A percentile compares a stretch with the other conserved stretches of the same genome.
phyloP scores from a whole-genome alignment of 1,284 basidiomycete genomes.

The Apiotrichum veenhuisii region DNA sequence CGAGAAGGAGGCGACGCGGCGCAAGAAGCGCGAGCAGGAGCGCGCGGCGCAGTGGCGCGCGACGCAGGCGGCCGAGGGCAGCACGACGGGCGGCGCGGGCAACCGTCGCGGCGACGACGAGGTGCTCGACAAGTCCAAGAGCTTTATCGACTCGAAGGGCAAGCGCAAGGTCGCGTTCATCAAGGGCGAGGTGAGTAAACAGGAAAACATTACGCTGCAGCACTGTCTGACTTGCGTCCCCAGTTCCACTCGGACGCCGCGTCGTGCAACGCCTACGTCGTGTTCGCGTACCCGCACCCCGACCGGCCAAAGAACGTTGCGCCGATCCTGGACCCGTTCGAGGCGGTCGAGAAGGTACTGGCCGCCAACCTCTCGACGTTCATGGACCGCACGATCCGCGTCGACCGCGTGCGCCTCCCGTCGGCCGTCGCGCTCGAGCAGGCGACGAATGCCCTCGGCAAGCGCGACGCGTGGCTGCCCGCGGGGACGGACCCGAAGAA shows the following conservation, averaged over 20 bases:
- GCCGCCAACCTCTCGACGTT: conserved; percentile 70
- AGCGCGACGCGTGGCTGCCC: conserved; percentile 42
- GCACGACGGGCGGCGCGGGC: conserved; percentile 51
- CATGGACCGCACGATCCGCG: conserved; percentile 68
- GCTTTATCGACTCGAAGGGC: conserved; percentile 71
- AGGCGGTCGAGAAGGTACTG: conserved; percentile 64
- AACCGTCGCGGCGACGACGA: conserved; percentile 46
- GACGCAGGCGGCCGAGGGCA: conserved; percentile 46
- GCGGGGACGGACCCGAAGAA: conserved; percentile 65
- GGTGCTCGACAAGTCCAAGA: conserved; percentile 42
- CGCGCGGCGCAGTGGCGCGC: conserved; percentile 61
- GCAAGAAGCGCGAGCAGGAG: conserved; percentile 49
- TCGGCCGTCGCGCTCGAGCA: conserved; percentile 33
- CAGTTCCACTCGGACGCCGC: conserved; percentile 66
- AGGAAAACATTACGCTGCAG: not conserved
- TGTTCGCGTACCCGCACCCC: conserved; percentile 69
- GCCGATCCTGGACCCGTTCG: conserved; percentile 66
- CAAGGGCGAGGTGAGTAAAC: conserved; percentile 63
- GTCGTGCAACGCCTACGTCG: conserved; percentile 77
- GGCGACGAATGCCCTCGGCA: conserved; percentile 38
- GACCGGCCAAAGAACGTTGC: conserved; percentile 56
- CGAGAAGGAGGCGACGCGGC: conserved; percentile 32
- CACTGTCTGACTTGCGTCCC: conserved; percentile 13
- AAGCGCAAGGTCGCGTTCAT: conserved; percentile 95
- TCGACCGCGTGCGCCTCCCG: conserved; percentile 61